Percentiles rank a stretch among this genome's conserved stretches.
phyloP scores from a whole-genome alignment of 2,329 filamentous ascomycete species.

The Aspergillus alliaceus region DNA sequence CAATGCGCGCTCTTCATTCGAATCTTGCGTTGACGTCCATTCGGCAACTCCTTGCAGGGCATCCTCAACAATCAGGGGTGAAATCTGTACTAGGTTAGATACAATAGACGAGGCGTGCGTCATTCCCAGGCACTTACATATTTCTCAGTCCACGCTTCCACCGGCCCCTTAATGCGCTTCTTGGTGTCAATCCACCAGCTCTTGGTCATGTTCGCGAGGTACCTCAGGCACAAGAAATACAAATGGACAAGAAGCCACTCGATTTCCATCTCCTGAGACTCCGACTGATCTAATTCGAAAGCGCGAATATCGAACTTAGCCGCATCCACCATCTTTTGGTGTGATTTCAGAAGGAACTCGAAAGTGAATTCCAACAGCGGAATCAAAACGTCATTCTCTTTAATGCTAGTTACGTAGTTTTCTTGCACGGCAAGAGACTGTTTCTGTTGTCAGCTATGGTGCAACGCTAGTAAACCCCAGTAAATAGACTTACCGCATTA shows the following conservation, averaged over 20 bases:
- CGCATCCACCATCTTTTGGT: conserved; percentile 68
- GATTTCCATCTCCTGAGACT: conserved; percentile 69
- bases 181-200: conserved; percentile 81
- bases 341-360: conserved; percentile 78
- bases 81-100: conserved; percentile 34
- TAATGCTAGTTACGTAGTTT: conserved; percentile 78
- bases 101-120: conserved; percentile 35
- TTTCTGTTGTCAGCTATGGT: conserved; percentile 24
- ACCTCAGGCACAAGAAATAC: conserved; percentile 78
- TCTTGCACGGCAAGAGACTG: conserved; percentile 76
- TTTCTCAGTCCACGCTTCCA: conserved; percentile 83
- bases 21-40: conserved; percentile 45
- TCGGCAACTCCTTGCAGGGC: conserved; percentile 41
- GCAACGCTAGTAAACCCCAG: not conserved
- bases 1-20: conserved; percentile 54
- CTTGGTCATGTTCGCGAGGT: conserved; percentile 76
- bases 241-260: conserved; percentile 83
- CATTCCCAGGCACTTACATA: conserved; percentile 68
- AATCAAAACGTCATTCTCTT: conserved; percentile 66
- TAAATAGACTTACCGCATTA: conserved; percentile 53
- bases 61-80: conserved; percentile 42
- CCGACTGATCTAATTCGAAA: conserved; percentile 61
- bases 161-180: conserved; percentile 73
- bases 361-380: conserved; percentile 77
- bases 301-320: conserved; percentile 69